These are phyloP conservation scores for Talaromyces nanjingensis DNA, from an alignment of 495 filamentous ascomycete species.

Conservation along the genomic window DNA sequence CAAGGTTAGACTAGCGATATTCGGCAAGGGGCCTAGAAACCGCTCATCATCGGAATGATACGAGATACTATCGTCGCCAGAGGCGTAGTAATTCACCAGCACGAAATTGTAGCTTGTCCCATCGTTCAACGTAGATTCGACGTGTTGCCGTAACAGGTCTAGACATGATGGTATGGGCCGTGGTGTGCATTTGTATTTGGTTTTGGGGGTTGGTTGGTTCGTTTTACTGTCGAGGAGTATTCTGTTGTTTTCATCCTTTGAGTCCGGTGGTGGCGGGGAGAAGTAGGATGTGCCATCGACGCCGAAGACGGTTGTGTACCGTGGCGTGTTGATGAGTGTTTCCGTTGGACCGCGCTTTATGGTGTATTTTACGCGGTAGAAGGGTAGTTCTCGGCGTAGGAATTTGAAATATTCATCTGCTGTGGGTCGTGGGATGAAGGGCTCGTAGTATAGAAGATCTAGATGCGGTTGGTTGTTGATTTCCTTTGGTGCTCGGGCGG, in stretches of 20 bases:
- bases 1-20: conserved; percentile 65
- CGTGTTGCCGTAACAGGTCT: conserved; percentile 43
- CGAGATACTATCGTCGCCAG: conserved; percentile 60
- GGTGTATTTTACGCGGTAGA: conserved; percentile 65
- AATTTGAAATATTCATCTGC: conserved; percentile 56
- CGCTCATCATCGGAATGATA: conserved; percentile 73
- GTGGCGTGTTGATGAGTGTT: conserved; percentile 58
- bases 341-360: conserved; percentile 52
- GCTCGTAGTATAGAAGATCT: conserved; percentile 61
- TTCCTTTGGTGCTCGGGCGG: conserved; percentile 11
- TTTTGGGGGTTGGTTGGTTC: conserved; percentile 25
- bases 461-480: conserved; percentile 59
- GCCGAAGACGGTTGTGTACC: conserved; percentile 67
- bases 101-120: conserved; percentile 63
- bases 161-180: conserved; percentile 64
- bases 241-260: conserved; percentile 16
- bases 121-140: conserved; percentile 46
- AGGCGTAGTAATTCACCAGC: conserved; percentile 71
- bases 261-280: not conserved
- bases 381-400: conserved; percentile 55
- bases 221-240: conserved; percentile 41
- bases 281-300: conserved; percentile 53
- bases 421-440: conserved; percentile 47
- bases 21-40: conserved; percentile 58
- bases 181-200: conserved; percentile 50